Conservation (phyloP, 129 eudicot species). For the Centella asiatica region DNA sequence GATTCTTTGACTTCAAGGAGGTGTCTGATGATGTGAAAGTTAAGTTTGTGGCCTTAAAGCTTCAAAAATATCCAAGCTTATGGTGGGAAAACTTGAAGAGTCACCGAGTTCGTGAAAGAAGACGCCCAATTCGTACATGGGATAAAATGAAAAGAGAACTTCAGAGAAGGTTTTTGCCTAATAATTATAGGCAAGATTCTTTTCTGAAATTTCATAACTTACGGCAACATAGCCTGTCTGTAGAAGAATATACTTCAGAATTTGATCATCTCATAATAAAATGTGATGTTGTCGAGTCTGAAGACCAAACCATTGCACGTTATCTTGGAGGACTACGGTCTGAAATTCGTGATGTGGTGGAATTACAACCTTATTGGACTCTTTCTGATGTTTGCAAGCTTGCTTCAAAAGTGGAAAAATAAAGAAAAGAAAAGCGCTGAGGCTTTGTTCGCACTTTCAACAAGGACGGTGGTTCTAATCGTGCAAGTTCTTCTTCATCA, state of each 20-base stretch:
- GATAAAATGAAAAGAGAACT: conserved; percentile 4
- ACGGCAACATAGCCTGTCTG: neutral
- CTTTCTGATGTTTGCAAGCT: neutral
- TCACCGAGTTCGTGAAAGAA: neutral
- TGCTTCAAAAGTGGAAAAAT: neutral
- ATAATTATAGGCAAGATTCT: neutral
- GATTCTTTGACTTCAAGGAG: neutral
- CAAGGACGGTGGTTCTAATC: neutral
- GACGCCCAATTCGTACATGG: neutral
- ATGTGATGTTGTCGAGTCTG: neutral
- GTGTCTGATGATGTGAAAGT: neutral
- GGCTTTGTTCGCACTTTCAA: neutral
- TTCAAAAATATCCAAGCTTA: neutral
- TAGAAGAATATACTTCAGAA: conserved; percentile 10
- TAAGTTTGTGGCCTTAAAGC: neutral
- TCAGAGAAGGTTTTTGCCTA: neutral
- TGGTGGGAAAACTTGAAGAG: neutral
- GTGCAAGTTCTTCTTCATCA: neutral
- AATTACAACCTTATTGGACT: neutral
- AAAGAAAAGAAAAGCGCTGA: neutral
- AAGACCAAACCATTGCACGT: neutral
- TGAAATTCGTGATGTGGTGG: neutral
- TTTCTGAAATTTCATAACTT: conserved; percentile 5
- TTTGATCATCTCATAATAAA: neutral
- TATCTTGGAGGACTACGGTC: neutral